Base-by-base conservation (phyloP, 2,329 filamentous ascomycete species). In the Fusarium floridanum region DNA sequence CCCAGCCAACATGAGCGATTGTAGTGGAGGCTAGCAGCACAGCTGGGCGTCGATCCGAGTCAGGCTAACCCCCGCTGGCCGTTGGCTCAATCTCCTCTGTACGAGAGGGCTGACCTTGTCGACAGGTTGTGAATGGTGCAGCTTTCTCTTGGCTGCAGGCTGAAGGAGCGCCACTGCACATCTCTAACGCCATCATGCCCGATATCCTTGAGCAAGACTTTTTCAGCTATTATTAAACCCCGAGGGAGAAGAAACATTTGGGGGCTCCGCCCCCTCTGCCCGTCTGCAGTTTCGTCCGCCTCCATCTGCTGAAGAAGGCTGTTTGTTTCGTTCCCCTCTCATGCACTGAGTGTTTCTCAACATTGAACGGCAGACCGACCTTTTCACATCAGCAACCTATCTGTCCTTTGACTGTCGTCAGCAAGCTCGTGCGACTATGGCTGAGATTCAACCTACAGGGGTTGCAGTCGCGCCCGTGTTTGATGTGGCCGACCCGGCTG, bases 151-250 rank as follows among this genome's bases (percentile, higher is more conserved):
- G 48, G 48, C 48, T 55, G 48, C 48, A 55, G 48, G 48, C 48
- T 55, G 17, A 32, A 55, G 27, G 27, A 55, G 48, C 48, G 48
- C 48, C 48, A 55, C 48, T 55, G 48, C 48, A 55, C 48, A 55
- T 32, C 27, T 55, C 48, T 55, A 32, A 55, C 48, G 48, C 48
- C 27, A 55, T 55, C 27, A 32, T 34, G 48, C 48, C 48, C 27
- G 11, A 55, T 55, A 55, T 20, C 48, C 48, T 29, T 55, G 48
- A 55, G 12, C 10, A 20, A 27, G 5, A n/a, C 6, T 55, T 53
- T 55, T 55, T 55, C 27, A 55, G 48, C 48, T 32, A 55, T 55
- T 55, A 55, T 55, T 55, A 55, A 48, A 32, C 48, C 17, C 27
- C 27, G 11, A 34, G 48, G 27, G 27, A 55, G 48, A 29, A 8